A percentile compares a stretch with the other conserved stretches of the same genome.
These are phyloP conservation scores for Collybia sp. DNA, from an alignment of 768 basidiomycete species.

Conservation along the genomic window DNA sequence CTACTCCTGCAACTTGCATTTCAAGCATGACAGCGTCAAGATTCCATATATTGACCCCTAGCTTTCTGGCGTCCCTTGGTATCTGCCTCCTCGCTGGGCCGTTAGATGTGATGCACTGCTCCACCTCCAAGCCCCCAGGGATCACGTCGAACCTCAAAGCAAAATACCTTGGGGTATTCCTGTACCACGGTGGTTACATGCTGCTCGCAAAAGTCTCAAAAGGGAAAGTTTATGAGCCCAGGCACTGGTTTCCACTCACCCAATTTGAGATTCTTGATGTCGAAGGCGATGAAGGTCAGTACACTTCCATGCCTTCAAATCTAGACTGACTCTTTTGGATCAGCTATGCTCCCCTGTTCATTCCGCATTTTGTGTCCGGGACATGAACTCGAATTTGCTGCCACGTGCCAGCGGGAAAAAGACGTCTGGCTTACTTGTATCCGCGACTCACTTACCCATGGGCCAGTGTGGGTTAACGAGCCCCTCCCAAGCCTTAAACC, in stretches of 20 bases:
- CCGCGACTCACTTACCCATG: conserved; percentile 40
- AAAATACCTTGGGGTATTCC: conserved; percentile 87
- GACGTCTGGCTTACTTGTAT: conserved; percentile 80
- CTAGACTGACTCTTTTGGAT: conserved; percentile 1
- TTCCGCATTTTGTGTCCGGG: conserved; percentile 70
- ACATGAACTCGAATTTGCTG: conserved; percentile 82
- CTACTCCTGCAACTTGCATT: conserved; percentile 19
- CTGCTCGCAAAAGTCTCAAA: conserved; percentile 85
- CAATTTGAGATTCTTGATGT: conserved; percentile 69
- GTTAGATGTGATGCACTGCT: conserved; percentile 80
- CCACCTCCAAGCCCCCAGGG: conserved; percentile 36
- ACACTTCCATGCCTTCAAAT: conserved; percentile 1
- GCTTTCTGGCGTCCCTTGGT: conserved; percentile 74
- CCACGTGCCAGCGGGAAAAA: conserved; percentile 81
- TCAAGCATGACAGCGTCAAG: conserved; percentile 14
- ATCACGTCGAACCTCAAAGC: conserved; percentile 55
- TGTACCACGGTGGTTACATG: conserved; percentile 83
- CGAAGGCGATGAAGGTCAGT: conserved; percentile 71
- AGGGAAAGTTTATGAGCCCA: conserved; percentile 76
- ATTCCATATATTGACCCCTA: conserved; percentile 36
- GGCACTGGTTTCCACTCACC: conserved; percentile 81
- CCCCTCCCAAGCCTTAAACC: conserved; percentile 59
- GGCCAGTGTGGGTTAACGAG: conserved; percentile 50
- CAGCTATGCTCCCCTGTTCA: conserved; percentile 77
- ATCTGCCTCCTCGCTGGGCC: conserved; percentile 79